These are phyloP conservation scores for Umbelopsis sp. DNA, from an alignment of 192 early-diverging fungal genomes.

Conservation along the genomic window DNA sequence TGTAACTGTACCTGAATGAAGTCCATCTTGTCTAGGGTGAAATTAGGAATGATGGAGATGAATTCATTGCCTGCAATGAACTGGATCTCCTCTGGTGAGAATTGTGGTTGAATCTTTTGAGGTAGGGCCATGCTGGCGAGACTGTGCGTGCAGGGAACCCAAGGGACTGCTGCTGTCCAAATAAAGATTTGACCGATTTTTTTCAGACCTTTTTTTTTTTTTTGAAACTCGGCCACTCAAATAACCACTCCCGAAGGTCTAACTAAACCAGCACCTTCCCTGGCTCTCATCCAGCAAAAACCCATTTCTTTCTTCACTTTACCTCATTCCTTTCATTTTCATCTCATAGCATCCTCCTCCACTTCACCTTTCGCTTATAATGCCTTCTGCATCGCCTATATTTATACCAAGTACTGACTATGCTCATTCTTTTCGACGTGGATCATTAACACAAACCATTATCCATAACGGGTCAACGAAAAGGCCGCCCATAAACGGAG, in stretches of 20 bases:
- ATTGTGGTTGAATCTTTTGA: constrained; percentile 37
- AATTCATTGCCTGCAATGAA: constrained; percentile 82
- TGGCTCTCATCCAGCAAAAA: not conserved
- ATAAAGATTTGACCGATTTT: not conserved
- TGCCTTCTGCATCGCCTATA: constrained; percentile 11
- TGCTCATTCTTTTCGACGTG: not conserved
- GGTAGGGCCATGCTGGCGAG: constrained; percentile 48
- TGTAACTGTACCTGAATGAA: constrained; percentile 64
- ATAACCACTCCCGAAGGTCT: not conserved
- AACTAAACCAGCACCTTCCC: no score
- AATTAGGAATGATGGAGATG: constrained; percentile 74
- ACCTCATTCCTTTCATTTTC: not conserved
- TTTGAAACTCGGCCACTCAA: not conserved
- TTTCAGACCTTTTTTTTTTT: not conserved
- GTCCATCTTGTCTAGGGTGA: constrained; percentile 70
- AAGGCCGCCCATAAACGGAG: not conserved
- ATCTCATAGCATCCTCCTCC: not conserved
- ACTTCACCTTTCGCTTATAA: not conserved
- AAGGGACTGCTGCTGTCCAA: not conserved
- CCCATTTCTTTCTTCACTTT: not conserved
- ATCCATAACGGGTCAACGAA: not conserved
- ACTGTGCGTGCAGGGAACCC: no score
- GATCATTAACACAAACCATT: constrained; percentile 6
- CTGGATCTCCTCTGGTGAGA: constrained; percentile 84
- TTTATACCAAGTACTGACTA: constrained; percentile 1